A percentile compares a stretch with the other conserved stretches of the same genome.
phyloP scores from a whole-genome alignment of 768 basidiomycete genomes.

The Mrakia gelida region DNA sequence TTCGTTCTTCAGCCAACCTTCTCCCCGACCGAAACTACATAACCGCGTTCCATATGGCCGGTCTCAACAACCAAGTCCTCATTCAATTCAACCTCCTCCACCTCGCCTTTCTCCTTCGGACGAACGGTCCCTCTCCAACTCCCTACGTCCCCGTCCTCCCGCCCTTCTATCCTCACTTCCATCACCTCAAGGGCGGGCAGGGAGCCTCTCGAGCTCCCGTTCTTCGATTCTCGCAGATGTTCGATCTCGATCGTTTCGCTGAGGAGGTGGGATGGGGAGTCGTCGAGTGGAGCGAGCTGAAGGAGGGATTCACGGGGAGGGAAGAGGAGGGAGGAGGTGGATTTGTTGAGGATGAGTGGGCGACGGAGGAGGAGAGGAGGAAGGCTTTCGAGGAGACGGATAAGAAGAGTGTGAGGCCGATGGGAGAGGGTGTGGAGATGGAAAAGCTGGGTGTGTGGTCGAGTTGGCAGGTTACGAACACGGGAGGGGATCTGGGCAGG shows the following conservation, averaged over 20 bases:
- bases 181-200: neutral
- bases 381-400: neutral
- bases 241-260: neutral
- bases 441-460: neutral
- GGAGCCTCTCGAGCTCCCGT: neutral
- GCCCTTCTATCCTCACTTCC: neutral
- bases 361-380: neutral
- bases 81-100: neutral
- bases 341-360: neutral
- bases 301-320: neutral
- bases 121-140: neutral
- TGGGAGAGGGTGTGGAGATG: neutral
- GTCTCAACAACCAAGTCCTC: constrained; percentile 3
- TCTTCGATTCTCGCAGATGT: neutral
- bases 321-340: neutral
- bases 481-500: neutral
- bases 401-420: neutral
- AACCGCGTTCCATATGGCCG: neutral
- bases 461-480: neutral
- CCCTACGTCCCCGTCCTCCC: neutral
- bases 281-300: neutral
- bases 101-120: neutral
- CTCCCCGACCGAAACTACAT: neutral
- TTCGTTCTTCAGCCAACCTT: neutral
- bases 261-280: neutral